A percentile compares a stretch with the other conserved stretches of the same genome.
Evolutionary conservation across 2,329 filamentous ascomycete species (phyloP).

Genomic region (Colletotrichum cordylinicola): DNA sequence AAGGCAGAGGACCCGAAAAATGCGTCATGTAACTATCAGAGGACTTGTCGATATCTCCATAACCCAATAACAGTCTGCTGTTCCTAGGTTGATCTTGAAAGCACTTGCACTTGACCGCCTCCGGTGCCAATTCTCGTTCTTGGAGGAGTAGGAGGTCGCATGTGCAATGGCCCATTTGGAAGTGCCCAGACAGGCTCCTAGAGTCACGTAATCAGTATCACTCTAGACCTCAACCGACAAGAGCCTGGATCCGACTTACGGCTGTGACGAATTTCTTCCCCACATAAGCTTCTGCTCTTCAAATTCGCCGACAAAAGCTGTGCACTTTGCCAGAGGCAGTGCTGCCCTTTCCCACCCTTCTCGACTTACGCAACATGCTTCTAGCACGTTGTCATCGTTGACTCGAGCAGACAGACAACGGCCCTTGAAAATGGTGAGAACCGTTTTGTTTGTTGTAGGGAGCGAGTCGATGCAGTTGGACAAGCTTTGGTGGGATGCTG

Average conservation of each 20-base stretch:
- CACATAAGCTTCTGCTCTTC: background rate
- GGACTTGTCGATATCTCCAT: background rate
- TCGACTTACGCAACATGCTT: background rate
- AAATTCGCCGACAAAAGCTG: background rate
- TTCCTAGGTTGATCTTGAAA: background rate
- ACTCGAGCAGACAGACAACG: background rate
- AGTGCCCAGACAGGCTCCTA: background rate
- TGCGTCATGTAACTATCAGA: background rate
- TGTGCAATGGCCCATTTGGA: background rate
- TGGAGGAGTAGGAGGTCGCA: background rate
- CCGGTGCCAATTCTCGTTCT: background rate
- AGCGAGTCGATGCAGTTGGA: background rate
- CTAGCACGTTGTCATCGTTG: background rate
- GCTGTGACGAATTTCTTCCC: background rate
- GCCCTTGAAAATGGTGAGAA: background rate
- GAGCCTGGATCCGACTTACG: background rate
- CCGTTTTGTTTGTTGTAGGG: background rate
- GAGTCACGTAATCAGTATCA: background rate
- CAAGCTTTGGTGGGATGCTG: background rate
- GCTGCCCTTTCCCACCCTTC: background rate
- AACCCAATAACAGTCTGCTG: background rate
- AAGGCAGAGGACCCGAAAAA: background rate
- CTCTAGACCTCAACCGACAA: background rate
- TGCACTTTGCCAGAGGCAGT: background rate
- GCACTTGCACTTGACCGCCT: background rate